phyloP scores from a whole-genome alignment of 495 filamentous ascomycete genomes.

The Neurospora tetrasperma region DNA sequence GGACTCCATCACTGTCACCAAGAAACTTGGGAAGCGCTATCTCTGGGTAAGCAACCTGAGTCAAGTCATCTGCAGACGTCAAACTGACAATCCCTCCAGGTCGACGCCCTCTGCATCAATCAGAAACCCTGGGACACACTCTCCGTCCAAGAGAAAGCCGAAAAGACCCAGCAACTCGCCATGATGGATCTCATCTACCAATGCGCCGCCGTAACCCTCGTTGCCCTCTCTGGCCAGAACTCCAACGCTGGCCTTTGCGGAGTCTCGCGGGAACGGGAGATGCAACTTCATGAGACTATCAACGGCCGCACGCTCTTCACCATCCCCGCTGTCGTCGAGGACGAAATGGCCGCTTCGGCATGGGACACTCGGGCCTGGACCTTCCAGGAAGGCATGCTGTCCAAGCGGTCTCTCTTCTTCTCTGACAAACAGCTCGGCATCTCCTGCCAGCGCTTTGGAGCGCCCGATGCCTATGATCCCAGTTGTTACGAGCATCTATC shows the following conservation, averaged over 20 bases:
- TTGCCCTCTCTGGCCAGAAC: not conserved
- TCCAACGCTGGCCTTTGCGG: slow-evolving; percentile 11
- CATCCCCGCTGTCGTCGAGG: slow-evolving; percentile 1
- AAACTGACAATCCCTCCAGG: not conserved
- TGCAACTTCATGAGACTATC: slow-evolving; percentile 6
- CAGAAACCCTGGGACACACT: slow-evolving; percentile 8
- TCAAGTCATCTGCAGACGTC: not conserved
- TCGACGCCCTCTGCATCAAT: slow-evolving; percentile 16
- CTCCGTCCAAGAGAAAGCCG: not conserved
- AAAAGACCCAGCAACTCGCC: slow-evolving; percentile 1
- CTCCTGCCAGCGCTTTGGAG: not conserved
- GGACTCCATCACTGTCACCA: slow-evolving; percentile 14
- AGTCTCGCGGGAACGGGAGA: not conserved
- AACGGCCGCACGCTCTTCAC: slow-evolving; percentile 7
- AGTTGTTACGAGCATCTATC: not conserved
- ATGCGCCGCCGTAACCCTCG: slow-evolving; percentile 4
- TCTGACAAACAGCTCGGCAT: slow-evolving; percentile 5
- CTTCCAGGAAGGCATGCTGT: slow-evolving; percentile 10
- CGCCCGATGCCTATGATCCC: not conserved
- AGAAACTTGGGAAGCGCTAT: slow-evolving; percentile 7
- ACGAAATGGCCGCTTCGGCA: not conserved
- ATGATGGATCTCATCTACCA: slow-evolving; percentile 15
- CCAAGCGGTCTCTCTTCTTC: slow-evolving; percentile 8
- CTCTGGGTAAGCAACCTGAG: slow-evolving; percentile 8
- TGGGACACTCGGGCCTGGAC: slow-evolving; percentile 15